Evolutionary conservation across 345 rosid species (phyloP).

Genomic region (Brassica carinata): DNA sequence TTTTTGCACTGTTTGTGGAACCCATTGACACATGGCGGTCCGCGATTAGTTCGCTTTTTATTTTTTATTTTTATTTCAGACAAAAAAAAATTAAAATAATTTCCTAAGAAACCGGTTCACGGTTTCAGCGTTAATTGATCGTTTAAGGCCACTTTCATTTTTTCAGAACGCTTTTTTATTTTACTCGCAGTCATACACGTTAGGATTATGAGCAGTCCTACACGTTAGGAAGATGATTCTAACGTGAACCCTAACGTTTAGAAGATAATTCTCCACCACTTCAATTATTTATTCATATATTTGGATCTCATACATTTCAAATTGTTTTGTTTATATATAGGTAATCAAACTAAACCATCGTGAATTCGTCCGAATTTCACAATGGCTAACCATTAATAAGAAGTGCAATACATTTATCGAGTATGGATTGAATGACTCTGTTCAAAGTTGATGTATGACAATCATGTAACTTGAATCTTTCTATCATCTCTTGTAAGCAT

Average conservation of each 20-base stretch:
- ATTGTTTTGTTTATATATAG: background rate
- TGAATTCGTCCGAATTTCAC: background rate
- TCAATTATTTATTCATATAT: background rate
- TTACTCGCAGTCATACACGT: background rate
- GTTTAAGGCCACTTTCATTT: constrained; percentile 14
- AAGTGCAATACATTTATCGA: background rate
- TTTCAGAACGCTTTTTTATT: constrained; percentile 3
- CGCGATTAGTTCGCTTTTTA: too few relatives aligned
- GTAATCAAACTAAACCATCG: background rate
- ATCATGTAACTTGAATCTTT: background rate
- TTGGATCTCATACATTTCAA: background rate
- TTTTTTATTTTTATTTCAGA: too few relatives aligned
- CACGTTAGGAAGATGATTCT: constrained; percentile 2
- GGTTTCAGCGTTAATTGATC: too few relatives aligned
- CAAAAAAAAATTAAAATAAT: too few relatives aligned
- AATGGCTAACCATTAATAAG: background rate
- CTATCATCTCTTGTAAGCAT: too few relatives aligned
- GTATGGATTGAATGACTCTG: background rate
- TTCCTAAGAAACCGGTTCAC: too few relatives aligned
- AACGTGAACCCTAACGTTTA: background rate
- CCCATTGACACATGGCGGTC: too few relatives aligned
- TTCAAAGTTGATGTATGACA: background rate
- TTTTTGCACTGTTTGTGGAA: too few relatives aligned
- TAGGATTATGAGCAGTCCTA: background rate
- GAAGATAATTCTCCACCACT: background rate